Base-by-base conservation (phyloP, 2,329 filamentous ascomycete species). In the Phialophora verrucosa region DNA sequence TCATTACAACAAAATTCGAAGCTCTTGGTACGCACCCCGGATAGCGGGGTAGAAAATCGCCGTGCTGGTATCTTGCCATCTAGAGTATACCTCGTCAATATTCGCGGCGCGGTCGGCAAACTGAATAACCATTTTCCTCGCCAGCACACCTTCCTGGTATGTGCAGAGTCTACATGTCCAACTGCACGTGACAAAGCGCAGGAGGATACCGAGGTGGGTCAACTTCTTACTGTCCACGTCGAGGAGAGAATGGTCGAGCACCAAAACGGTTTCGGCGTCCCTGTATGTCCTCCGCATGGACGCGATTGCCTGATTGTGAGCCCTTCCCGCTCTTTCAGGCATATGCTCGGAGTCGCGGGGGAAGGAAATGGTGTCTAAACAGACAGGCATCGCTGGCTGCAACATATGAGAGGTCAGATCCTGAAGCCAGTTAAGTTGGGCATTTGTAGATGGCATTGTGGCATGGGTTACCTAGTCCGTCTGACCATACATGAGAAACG, bases 401-500 rank as follows among this genome's bases (percentile, higher is more conserved):
- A 35, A 47, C 31, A 31, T 20, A 11, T 27, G 32, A 3, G 32
- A 25, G 25, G 25, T 32, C 32, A 47, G 17, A 3, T 25, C 20
- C 38, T 58, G 55, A 42, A 58, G 35, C 25, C 58, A 23, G 11
- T 25, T n/a, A 17, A 62, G 59, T 6, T 62, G 59, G 59, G 42
- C 59, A 62, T 14, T 32, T 27, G 59, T 53, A 53, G 29, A 62
- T 42, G 3, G 49, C 59, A 23, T 62, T 62, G 31, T 31, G 31
- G 14, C 53, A 11, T 17, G 59, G 59, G 35, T 62, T 62, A 17
- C 59, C 59, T 20, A 54, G 49, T 12, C 59, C 59, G 17, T 62
- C 59, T 6, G 59, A 62, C 59, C 59, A 62, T 12, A 62, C 47
- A 11, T 62, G 59, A 8, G 59, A 62, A n/a, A 61, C 54, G 10